A percentile compares a stretch with the other conserved stretches of the same genome.
Conservation (phyloP, 331 rosid genomes). For the Malus hybrid region DNA sequence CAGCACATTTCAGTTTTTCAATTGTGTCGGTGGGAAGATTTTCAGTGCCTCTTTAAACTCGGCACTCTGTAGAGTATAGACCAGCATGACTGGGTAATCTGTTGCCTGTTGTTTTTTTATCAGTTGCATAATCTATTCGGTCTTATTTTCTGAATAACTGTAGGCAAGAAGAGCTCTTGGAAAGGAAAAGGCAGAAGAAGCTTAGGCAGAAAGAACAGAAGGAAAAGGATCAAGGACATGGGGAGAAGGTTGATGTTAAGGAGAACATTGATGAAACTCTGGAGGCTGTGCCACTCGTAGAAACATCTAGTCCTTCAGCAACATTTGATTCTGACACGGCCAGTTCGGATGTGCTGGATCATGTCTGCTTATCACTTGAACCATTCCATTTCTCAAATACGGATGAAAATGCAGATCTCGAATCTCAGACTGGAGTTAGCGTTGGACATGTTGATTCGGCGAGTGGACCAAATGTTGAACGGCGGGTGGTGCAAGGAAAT, state of each 20-base stretch:
- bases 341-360: slow-evolving; percentile 25
- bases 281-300: slow-evolving; percentile 29
- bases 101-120: neutral
- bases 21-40: neutral
- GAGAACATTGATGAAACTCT: slow-evolving; percentile 22
- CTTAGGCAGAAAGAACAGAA: slow-evolving; percentile 69
- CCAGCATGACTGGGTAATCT: neutral
- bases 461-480: slow-evolving; percentile 39
- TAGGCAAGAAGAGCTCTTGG: slow-evolving; percentile 69
- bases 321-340: slow-evolving; percentile 25
- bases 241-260: slow-evolving; percentile 31
- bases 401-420: slow-evolving; percentile 29
- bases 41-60: neutral
- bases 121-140: neutral
- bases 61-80: neutral
- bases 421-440: slow-evolving; percentile 23
- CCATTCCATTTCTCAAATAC: slow-evolving; percentile 26
- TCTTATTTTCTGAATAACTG: slow-evolving; percentile 8
- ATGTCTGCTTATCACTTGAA: slow-evolving; percentile 20
- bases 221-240: slow-evolving; percentile 44
- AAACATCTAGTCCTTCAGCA: slow-evolving; percentile 31
- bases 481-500: slow-evolving; percentile 19
- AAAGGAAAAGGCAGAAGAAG: slow-evolving; percentile 69
- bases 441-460: slow-evolving; percentile 16
- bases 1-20: slow-evolving; percentile 7